These are phyloP conservation scores for Cadophora gregata DNA, from an alignment of 2,329 filamentous ascomycete species.

Conservation along the genomic window DNA sequence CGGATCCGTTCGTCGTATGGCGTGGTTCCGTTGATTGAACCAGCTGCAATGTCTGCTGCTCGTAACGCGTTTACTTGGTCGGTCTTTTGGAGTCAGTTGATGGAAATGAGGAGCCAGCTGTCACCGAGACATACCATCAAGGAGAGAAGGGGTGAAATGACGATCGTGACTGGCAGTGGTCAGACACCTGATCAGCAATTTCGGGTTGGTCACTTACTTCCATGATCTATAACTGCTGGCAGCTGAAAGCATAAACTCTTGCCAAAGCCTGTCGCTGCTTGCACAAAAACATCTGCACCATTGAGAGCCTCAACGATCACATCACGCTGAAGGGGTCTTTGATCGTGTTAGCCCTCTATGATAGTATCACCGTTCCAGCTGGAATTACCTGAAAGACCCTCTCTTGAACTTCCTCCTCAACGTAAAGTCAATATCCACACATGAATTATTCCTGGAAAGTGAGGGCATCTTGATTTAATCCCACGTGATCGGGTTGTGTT, in stretches of 20 bases:
- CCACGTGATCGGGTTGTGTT: conserved; percentile 4
- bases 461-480: conserved; percentile 36
- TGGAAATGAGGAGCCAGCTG: no score
- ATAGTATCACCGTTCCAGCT: neutral
- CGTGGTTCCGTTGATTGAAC: conserved; percentile 87
- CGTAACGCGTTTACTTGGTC: conserved; percentile 88
- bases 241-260: conserved; percentile 95
- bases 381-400: conserved; percentile 67
- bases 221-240: conserved; percentile 84
- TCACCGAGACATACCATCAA: conserved; percentile 69
- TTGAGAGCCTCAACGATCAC: conserved; percentile 83
- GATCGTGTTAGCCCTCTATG: conserved; percentile 24
- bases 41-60: conserved; percentile 76
- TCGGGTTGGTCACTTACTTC: conserved; percentile 58
- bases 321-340: conserved; percentile 82
- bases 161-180: conserved; percentile 73
- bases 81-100: conserved; percentile 58
- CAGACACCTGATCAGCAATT: conserved; percentile 29
- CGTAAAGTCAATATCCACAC: conserved; percentile 75
- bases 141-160: conserved; percentile 86
- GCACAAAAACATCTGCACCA: conserved; percentile 89
- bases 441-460: conserved; percentile 54
- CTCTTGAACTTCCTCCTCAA: conserved; percentile 77
- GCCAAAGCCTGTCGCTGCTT: conserved; percentile 89
- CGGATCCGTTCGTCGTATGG: conserved; percentile 65